Evolutionary conservation across 352 stramenopile species (phyloP), one percentile per base, ranked within the genome.

Genomic region (Pythium brachiatum): DNA sequence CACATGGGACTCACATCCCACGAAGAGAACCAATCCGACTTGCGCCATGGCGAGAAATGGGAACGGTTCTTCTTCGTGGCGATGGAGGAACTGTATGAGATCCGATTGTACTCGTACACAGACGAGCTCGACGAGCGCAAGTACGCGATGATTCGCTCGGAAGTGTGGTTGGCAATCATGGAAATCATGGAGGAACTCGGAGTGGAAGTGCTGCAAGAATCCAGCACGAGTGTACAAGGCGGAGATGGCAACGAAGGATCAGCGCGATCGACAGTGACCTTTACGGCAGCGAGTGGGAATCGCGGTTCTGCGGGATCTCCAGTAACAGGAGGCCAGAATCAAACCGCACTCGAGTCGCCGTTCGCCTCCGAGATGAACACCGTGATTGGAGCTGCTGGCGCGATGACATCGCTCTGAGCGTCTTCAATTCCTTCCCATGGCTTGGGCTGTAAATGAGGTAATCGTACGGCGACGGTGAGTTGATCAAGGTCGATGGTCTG

Each of bases 91-190:
- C 72, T 95, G 7, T 95, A 86, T 53, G 70, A 76, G 18, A 84
- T 94, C 62, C 83, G 83, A 8, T 70, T 95, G n/a, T 95, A 92
- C 65, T 92, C 83, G 31, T 95, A 94, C 68, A 91, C 84, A 7
- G 85, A 95, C 53, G 87, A 95, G 60, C 69, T 95, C 31, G 87
- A 94, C 59, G 72, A 83, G 29, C 83, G 86, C 46, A 95, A 95
- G 60, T 92, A 93, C 66, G 83, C 87, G 29, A 91, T 95, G 83
- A 89, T 95, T 53, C 89, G 90, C 54, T 93, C 85, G 26, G 87
- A 95, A 68, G 87, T 95, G 1, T 95, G 87, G 87, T 81, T 95
- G 20, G 87, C 87, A 6, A 66, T 93, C 23, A 94, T 92, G 71
- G 87, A 95, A 67, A 93, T 94, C 64, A 91, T 95, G 79, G 87